Evolutionary conservation across 495 filamentous ascomycete species (phyloP), one percentile per base, ranked within the genome.

Genomic region (Astrothelium macrocarpum): DNA sequence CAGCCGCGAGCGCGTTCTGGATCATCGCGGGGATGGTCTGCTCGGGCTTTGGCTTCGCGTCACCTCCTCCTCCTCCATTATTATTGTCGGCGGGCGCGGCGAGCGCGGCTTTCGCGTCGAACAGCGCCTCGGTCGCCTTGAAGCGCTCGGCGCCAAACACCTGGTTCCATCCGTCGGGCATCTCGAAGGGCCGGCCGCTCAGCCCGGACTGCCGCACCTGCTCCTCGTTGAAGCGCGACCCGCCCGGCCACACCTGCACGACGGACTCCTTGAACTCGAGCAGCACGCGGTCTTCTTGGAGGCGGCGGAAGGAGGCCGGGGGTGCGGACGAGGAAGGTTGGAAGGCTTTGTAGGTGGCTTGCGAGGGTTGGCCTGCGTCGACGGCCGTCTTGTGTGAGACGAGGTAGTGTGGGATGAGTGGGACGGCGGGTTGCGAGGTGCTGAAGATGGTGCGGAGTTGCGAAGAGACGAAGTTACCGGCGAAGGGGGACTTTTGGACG

Each of bases 181-280:
- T 90, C 79, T 98, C 94, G 73, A 97, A 98, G 5, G 93, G 89
- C 28, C 90, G 86, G 26, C 87, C 89, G 1, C 85, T 87, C 63
- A 80, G 81, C 20, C 49, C 49, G 3, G 20, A 28, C 59, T 72
- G 75, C 64, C 78, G 82, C 18, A 82, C 85, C 36, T 83, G 75
- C 32, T 95, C 91, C 66, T 91, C 83, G 70, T 88, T 88, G 62
- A 88, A 84, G 26, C 83, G 81, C 61, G 87, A 87, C 0, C 89
- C 90, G 0, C 91, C 90, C n/a, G 82, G 80, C 93, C 93, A 97
- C 31, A 91, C 84, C 71, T 95, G 89, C 29, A 97, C 93, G 53
- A 96, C 91, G 58, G 87, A 93, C 78, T 98, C 95, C 78, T 98
- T 98, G 81, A 97, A 98, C 71, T 96, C 90, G 43, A 87, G 89